Evolutionary conservation across 306 rosid species (phyloP), one percentile per base, ranked within the genome.

Genomic region (Dicorynia guianensis): DNA sequence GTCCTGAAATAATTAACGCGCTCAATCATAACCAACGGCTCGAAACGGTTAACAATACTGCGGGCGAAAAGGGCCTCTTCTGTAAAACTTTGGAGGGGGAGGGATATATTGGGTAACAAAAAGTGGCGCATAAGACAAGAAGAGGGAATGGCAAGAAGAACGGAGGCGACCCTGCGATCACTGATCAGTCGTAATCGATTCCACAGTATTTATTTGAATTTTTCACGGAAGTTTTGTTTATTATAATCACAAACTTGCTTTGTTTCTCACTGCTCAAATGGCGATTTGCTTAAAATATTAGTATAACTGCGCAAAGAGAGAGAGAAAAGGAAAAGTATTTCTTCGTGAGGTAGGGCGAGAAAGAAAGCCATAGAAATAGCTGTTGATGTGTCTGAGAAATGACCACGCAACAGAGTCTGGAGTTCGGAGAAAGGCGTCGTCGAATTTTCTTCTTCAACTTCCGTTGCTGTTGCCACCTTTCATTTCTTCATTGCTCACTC

Each of bases 121-220:
- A 75, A 65, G 6, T 64, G 8, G 13, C 63, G 71, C 82, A 67
- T 57, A 39, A 76, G 75, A 78, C 82, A 25, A 33, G 35, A 7
- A 8, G 50, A 12, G 14, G 50, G 14, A 35, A 11, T 12, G 0
- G 30, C 19, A 46, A 25, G 63, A 8, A 4, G 58, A 9, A 59
- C 44, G 35, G 2, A 70, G 79, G 11, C 7, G 60, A 47, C 43
- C 36, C 9, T 68, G 75, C 72, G 30, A 25, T 48, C 60, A 60
- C 18, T 63, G 59, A 57, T 25, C 58, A 8, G 76, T 85, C 84
- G 25, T 63, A 46, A 61, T 75, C 86, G 77, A 66, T 74, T 81
- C 70, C 78, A 35, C 72, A 72, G 59, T 39, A 59, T 74, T 69
- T 30, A 34, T 36, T 50, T 50, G 44, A 68, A 9, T 55, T 34